Base-by-base conservation (phyloP, 2,329 filamentous ascomycete genomes). In the Gaeumannomyces sp. region DNA sequence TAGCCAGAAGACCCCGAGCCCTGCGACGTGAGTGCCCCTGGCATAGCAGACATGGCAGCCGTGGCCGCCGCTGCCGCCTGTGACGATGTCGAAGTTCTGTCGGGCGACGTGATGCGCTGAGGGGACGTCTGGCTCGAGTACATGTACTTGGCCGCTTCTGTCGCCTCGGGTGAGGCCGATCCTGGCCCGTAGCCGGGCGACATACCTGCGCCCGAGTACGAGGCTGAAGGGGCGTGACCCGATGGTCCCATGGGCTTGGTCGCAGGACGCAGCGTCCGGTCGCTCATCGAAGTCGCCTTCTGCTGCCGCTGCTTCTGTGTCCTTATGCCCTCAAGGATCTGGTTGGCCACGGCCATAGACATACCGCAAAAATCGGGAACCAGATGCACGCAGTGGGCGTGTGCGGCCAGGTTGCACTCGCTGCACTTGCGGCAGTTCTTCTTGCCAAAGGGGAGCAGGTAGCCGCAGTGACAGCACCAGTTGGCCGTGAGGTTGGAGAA, bases 321-420 rank as follows among this genome's bases (percentile, higher is more conserved):
- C 72, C 92, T 87, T 70, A 97, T 91, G 62, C 93, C 92, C 68
- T 93, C 89, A 64, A 98, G 77, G 69, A 99, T 97, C 73, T 96
- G 88, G 76, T 97, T 98, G 59, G 95, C 95, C 53, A 92, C 91
- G 65, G 95, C 91, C 95, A 98, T 98, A 33, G 93, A 96, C 93
- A 99, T 99, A 71, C 95, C 95, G 76, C 95, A 99, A 79, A 99
- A 99, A 76, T 99, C 95, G 27, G 95, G 95, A 38, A 99, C 94
- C 70, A 99, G 86, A 77, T 99, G 95, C 27, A 93, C 91, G 77
- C 95, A 99, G 66, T 90, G 85, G 27, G 92, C 89, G 77, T 99
- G 95, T 68, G 91, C 94, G 29, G 94, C 97, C 67, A 97, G 89
- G 70, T 84, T 85, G 77, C 95, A 99, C 86, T 99, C 95, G 88